A percentile compares a stretch with the other conserved stretches of the same genome.
Evolutionary conservation across 768 basidiomycete species (phyloP).

Genomic region (Hemileccinum rubropunctum): DNA sequence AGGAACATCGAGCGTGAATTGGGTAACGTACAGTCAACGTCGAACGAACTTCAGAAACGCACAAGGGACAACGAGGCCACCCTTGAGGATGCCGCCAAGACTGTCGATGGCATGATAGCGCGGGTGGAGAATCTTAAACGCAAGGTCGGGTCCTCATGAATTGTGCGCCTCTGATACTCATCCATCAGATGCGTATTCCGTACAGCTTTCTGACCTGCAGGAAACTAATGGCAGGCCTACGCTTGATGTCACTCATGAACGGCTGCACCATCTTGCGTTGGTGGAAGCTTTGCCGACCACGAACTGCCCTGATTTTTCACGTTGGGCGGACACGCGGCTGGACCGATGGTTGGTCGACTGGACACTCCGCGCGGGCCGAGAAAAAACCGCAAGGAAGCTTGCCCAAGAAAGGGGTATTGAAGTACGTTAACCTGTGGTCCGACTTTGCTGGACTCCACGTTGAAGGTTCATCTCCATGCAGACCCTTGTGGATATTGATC

Average conservation of each 20-base stretch:
- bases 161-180: conserved; percentile 7
- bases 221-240: conserved; percentile 50
- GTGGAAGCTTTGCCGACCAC: conserved; percentile 56
- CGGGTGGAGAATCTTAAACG: conserved; percentile 79
- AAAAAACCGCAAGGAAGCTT: conserved; percentile 71
- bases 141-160: conserved; percentile 56
- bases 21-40: conserved; percentile 50
- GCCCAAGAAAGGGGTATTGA: conserved; percentile 78
- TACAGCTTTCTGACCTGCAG: conserved; percentile 51
- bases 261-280: conserved; percentile 65
- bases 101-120: conserved; percentile 74
- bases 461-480: conserved; percentile 31
- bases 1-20: conserved; percentile 81
- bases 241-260: conserved; percentile 70
- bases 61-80: conserved; percentile 37
- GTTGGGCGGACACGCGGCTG: conserved; percentile 78
- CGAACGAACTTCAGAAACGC: conserved; percentile 58
- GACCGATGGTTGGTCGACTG: conserved; percentile 94
- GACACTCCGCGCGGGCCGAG: conserved; percentile 76
- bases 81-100: conserved; percentile 52
- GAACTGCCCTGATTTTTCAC: conserved; percentile 55
- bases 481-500: conserved; percentile 87
- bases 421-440: conserved; percentile 43
- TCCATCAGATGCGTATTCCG: conserved; percentile 13
- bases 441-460: conserved; percentile 14